Percentiles rank a stretch among this genome's conserved stretches.
These are phyloP conservation scores for Alternaria sp. DNA, from an alignment of 2,329 filamentous ascomycete species.

Conservation along the genomic window DNA sequence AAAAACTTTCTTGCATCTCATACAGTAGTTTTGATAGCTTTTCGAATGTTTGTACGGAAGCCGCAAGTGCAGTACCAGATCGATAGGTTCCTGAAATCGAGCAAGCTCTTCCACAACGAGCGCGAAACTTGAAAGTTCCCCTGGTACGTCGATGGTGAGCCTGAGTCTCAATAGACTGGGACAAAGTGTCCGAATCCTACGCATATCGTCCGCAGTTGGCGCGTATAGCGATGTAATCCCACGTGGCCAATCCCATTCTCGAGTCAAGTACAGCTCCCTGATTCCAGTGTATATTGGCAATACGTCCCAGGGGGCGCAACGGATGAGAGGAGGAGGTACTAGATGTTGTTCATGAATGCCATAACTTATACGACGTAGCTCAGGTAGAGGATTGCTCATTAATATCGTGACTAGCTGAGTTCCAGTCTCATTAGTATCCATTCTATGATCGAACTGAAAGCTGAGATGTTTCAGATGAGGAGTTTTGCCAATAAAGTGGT, in stretches of 20 bases:
- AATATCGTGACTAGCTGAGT: neutral
- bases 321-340: neutral
- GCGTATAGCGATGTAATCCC: neutral
- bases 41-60: neutral
- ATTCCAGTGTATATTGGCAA: neutral
- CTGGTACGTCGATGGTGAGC: neutral
- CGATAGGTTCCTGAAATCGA: neutral
- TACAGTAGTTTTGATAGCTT: neutral
- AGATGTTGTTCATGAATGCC: neutral
- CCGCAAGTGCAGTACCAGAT: constrained; percentile 1
- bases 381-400: neutral
- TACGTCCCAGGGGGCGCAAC: neutral
- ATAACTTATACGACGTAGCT: neutral
- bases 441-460: neutral
- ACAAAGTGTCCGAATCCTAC: constrained; percentile 1
- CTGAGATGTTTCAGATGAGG: neutral
- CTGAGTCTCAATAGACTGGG: neutral
- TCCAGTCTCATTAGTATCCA: neutral
- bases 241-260: neutral
- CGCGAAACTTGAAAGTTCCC: neutral
- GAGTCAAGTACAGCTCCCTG: neutral
- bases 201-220: neutral
- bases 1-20: constrained; percentile 1
- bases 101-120: constrained; percentile 3
- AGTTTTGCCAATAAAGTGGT: neutral